Percentiles rank a stretch among this genome's conserved stretches.
Conservation (phyloP, 805 yeast species). For the Teunomyces gatunensis region DNA sequence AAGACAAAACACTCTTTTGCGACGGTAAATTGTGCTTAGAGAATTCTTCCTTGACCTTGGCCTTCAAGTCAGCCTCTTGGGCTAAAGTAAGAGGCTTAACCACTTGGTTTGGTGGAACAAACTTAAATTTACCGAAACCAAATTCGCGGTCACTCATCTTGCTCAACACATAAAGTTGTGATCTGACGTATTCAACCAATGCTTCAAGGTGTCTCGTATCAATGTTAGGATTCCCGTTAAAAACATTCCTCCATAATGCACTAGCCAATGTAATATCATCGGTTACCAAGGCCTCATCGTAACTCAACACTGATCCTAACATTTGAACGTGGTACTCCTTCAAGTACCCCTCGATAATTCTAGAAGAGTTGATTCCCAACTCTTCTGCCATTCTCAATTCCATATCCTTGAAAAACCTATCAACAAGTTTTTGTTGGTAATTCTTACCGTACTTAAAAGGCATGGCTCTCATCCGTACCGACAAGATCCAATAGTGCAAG, state of each 20-base stretch:
- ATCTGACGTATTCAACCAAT: slow-evolving; percentile 83
- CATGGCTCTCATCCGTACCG: slow-evolving; percentile 94
- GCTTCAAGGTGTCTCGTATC: slow-evolving; percentile 86
- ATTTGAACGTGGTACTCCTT: slow-evolving; percentile 89
- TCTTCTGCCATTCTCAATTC: slow-evolving; percentile 83
- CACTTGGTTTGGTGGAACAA: slow-evolving; percentile 77
- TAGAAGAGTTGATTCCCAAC: slow-evolving; percentile 76
- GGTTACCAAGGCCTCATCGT: slow-evolving; percentile 86
- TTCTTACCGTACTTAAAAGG: slow-evolving; percentile 85
- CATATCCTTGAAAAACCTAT: slow-evolving; percentile 85
- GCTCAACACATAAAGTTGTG: slow-evolving; percentile 83
- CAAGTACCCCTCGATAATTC: slow-evolving; percentile 80
- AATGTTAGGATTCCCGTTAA: slow-evolving; percentile 76
- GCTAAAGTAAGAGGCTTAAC: slow-evolving; percentile 68
- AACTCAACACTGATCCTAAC: slow-evolving; percentile 83
- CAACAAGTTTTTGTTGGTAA: slow-evolving; percentile 89
- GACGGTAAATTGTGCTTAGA: slow-evolving; percentile 59
- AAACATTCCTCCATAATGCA: slow-evolving; percentile 87
- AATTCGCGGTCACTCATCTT: slow-evolving; percentile 88
- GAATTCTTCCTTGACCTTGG: slow-evolving; percentile 51
- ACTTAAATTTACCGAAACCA: slow-evolving; percentile 84
- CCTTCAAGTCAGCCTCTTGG: slow-evolving; percentile 56
- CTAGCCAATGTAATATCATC: slow-evolving; percentile 76
- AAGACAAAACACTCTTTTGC: slow-evolving; percentile 44
- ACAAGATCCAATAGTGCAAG: slow-evolving; percentile 89